Evolutionary conservation across 2,329 filamentous ascomycete genomes (phyloP).

Genomic region (Fusarium sp.): DNA sequence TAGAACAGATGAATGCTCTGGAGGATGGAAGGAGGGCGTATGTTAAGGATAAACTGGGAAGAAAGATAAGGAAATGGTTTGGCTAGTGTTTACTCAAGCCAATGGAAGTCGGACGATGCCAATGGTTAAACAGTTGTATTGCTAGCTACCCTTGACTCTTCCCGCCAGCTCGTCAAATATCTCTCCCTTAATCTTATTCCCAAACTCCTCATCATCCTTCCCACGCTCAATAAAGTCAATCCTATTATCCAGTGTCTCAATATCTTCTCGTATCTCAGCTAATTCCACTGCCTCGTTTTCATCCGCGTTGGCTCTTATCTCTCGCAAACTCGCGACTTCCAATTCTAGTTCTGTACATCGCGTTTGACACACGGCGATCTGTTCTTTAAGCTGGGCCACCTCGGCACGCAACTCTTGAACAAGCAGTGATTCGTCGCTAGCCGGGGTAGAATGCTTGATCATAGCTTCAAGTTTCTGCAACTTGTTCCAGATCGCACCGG

Average conservation of each 20-base stretch:
- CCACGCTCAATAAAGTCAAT: neutral
- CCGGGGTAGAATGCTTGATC: neutral
- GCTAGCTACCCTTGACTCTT: neutral
- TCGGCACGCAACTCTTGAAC: neutral
- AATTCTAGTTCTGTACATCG: neutral
- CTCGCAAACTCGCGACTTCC: neutral
- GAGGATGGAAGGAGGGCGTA: too few species aligned
- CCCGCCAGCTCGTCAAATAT: neutral
- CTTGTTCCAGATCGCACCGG: neutral
- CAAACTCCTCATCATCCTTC: neutral
- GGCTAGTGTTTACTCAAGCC: too few species aligned
- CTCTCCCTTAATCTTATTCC: neutral
- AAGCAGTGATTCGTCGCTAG: neutral
- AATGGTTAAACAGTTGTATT: too few species aligned
- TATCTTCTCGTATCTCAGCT: neutral
- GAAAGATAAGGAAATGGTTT: too few species aligned
- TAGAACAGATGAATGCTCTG: too few species aligned
- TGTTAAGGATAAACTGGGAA: too few species aligned
- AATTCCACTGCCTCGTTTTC: neutral
- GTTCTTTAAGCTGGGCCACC: neutral
- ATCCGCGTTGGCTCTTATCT: neutral
- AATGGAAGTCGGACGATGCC: too few species aligned
- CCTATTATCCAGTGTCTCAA: neutral
- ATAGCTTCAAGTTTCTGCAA: neutral
- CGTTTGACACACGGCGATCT: neutral